A percentile compares a stretch with the other conserved stretches of the same genome.
phyloP scores from a whole-genome alignment of 768 basidiomycete genomes.

The Gloeopeniophorella convolvens region DNA sequence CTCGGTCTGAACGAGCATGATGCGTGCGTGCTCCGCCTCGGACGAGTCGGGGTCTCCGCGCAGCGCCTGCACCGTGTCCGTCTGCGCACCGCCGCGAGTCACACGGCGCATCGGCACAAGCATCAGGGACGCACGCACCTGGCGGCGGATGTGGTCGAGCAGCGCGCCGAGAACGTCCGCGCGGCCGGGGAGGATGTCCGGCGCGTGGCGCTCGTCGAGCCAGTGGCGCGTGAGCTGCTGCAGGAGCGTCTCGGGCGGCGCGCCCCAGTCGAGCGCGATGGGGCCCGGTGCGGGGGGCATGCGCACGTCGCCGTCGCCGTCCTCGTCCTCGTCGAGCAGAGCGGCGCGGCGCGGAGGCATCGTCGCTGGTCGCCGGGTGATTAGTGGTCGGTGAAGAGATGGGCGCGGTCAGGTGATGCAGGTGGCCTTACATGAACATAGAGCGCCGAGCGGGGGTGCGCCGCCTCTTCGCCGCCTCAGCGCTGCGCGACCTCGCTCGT shows the following conservation, averaged over 20 bases:
- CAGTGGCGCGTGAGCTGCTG: conserved; percentile 72
- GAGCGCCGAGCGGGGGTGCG: too few species aligned
- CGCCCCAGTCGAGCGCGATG: conserved; percentile 12
- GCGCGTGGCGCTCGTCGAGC: conserved; percentile 81
- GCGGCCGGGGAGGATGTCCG: conserved; percentile 70
- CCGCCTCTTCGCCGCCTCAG: too few species aligned
- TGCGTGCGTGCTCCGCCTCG: conserved; percentile 89
- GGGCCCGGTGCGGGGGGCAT: not conserved
- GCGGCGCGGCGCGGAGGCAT: conserved; percentile 17
- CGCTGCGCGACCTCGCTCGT: too few species aligned
- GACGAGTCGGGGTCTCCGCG: conserved; percentile 77
- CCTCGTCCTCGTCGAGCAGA: not conserved
- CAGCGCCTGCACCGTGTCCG: conserved; percentile 68
- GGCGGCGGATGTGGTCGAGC: conserved; percentile 73
- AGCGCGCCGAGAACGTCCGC: conserved; percentile 58
- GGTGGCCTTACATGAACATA: too few species aligned
- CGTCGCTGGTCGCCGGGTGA: not conserved
- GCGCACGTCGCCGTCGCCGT: not conserved
- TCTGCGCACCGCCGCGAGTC: conserved; percentile 37
- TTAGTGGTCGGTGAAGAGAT: not conserved
- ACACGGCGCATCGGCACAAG: not conserved
- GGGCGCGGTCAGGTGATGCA: too few species aligned
- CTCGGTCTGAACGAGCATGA: conserved; percentile 91
- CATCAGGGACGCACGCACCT: conserved; percentile 46
- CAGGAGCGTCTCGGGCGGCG: conserved; percentile 48